Base-by-base conservation (phyloP, 768 basidiomycete genomes). In the Agaricus subrufescens region DNA sequence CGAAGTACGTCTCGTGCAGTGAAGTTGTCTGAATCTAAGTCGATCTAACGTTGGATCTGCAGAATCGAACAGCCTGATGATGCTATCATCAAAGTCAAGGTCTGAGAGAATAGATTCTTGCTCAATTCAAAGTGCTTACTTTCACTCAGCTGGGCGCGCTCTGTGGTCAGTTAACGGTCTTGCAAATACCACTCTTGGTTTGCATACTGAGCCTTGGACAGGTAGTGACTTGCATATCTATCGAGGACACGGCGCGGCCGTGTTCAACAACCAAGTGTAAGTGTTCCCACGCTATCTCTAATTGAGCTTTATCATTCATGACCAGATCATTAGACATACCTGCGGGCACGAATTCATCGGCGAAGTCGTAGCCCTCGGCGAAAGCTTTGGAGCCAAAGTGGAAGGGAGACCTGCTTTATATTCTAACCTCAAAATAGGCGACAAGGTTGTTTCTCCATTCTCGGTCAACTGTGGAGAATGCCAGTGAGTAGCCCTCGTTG, bases 391-490 rank as follows among this genome's bases (percentile, higher is more conserved):
- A 6, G 61, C 57, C 8, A 60, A 69, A 6, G 68, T 63, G 4
- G 60, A 72, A 43, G 82, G 76, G 44, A 75, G 89, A 46, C 87
- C 89, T 1, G 64, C 66, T 26, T 71, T 89, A 15, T 91, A 91
- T 59, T 73, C 83, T 0, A 80, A 71, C 25, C 75, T 92, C 52
- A 81, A 77, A 53, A 68, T 89, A 5, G 89, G 89, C 4, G 86
- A 92, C 65, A 87, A 83, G 63, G 86, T 92, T 12, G 83, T 92
- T 25, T 84, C 88, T 1, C 87, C 91, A 2, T 92, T 91, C 69
- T 89, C 89, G 0, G 77, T 80, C n/a, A 88, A 82, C 48, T 93
- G 91, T 60, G 86, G 85, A n/a, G 89, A 91, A 65, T 93, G 91
- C 78, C 81, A 85, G 89, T 92, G 58, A 64, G 84, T 77, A 9